Base-by-base conservation (phyloP, 257 asterid species). In the Fraxinus anomala region DNA sequence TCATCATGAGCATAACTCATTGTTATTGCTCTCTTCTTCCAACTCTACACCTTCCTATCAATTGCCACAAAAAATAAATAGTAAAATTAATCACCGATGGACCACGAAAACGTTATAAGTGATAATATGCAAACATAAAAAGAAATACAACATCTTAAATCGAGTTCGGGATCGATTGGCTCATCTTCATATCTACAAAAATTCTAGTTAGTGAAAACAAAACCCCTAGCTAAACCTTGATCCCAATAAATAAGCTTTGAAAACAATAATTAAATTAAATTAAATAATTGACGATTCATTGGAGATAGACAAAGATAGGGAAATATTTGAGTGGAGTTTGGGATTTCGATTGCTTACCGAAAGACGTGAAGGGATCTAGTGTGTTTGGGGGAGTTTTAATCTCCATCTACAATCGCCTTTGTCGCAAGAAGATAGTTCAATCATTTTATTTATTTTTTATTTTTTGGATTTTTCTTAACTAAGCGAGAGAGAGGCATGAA, bases 91-190 rank as follows among this genome's bases (percentile, higher is more conserved):
- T 19, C 26, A 17, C 70, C n/a, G 40, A 16, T 17, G 5, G 13
- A 3, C 44, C 36, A 80, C 12, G 37, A 56, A 1, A 36, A 68
- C 3, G 30, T 28, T 28, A 28, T 28, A 28, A 0, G 23, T 1
- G 10, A 1, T 31, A 74, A 10, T 54, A 76, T 4, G 67, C 14
- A 31, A 1, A 67, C n/a, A 54, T 47, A 13, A 9, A 75, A 5
- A 30, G 26, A 3, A 70, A 9, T 5, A 73, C 31, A 17, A 3
- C 61, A 7, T 17, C 92, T 89, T 81, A 94, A 97, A 26, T 94
- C 98, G 26, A 76, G 86, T 78, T 94, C 96, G 11, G 94, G 97
- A 28, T 94, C 98, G 75, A 91, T 30, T 0, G 97, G 97, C 85
- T 92, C 97, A 61, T 94, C 98, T 83, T 87, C 89, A 33, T 92